Conservation (phyloP, 108 stramenopile genomes). For the Chaetoceros tenuissimus region DNA sequence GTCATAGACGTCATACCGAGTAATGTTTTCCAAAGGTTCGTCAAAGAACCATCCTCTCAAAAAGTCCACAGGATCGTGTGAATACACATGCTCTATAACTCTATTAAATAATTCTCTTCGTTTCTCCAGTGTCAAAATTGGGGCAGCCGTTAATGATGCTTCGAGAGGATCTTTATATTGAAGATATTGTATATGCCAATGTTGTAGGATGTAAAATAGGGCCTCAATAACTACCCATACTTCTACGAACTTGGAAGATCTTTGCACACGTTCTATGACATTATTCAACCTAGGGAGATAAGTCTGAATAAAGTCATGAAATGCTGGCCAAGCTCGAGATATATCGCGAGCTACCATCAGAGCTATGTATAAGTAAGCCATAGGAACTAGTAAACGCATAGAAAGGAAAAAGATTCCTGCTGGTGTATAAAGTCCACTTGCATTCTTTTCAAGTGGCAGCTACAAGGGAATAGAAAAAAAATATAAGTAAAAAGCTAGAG, state of each 20-base stretch:
- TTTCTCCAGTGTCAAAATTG: slow-evolving; percentile 56
- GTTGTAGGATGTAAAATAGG: slow-evolving; percentile 58
- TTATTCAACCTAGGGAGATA: slow-evolving; percentile 46
- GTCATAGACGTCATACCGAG: slow-evolving; percentile 73
- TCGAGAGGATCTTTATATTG: slow-evolving; percentile 69
- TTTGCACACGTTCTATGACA: slow-evolving; percentile 35
- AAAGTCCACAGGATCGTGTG: slow-evolving; percentile 37
- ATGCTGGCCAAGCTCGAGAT: slow-evolving; percentile 34
- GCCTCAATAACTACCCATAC: slow-evolving; percentile 76
- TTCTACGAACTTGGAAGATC: slow-evolving; percentile 47
- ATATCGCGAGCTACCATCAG: slow-evolving; percentile 66
- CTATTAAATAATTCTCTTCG: slow-evolving; percentile 55
- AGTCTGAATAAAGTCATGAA: slow-evolving; percentile 36
- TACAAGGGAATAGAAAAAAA: slow-evolving; percentile 3
- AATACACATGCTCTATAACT: slow-evolving; percentile 45
- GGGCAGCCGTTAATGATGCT: slow-evolving; percentile 57
- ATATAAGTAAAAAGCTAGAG: neutral
- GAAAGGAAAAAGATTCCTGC: slow-evolving; percentile 52
- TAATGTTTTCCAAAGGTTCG: slow-evolving; percentile 54
- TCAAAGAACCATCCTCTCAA: slow-evolving; percentile 85
- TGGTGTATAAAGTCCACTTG: slow-evolving; percentile 46
- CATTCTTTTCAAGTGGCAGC: slow-evolving; percentile 46
- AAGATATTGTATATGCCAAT: slow-evolving; percentile 51
- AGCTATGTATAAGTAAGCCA: slow-evolving; percentile 63
- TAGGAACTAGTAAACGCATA: slow-evolving; percentile 51